A percentile compares a stretch with the other conserved stretches of the same genome.
These are phyloP conservation scores for Chaetomium fimeti DNA, from an alignment of 495 filamentous ascomycete genomes.

Conservation along the genomic window DNA sequence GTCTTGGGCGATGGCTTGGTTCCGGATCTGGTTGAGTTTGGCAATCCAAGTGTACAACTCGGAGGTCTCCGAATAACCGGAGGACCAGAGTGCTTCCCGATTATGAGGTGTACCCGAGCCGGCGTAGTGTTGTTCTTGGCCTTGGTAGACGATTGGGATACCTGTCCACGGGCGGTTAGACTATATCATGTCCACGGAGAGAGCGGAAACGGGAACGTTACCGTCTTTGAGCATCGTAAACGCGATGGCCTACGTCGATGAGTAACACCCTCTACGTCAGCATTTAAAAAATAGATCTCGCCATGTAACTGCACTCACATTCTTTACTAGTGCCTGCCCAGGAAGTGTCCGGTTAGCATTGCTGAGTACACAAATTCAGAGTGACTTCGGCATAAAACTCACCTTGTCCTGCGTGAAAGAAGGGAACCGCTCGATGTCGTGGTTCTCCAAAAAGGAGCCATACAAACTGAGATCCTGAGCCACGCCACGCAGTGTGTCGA, in stretches of 20 bases:
- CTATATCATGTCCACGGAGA: background rate
- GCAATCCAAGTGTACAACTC: constrained; percentile 62
- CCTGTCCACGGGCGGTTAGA: constrained; percentile 22
- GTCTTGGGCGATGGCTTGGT: constrained; percentile 51
- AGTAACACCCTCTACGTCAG: background rate
- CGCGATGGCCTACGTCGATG: constrained; percentile 57
- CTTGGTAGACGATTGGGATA: constrained; percentile 49
- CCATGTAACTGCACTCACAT: constrained; percentile 20
- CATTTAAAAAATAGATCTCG: constrained; percentile 40
- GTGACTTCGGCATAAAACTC: background rate
- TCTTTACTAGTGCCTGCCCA: constrained; percentile 28
- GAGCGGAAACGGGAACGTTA: background rate
- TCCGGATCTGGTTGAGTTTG: constrained; percentile 55
- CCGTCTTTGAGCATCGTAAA: constrained; percentile 68
- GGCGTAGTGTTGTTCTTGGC: constrained; percentile 70
- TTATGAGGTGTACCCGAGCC: constrained; percentile 61
- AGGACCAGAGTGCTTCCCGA: constrained; percentile 74
- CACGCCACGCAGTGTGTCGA: constrained; percentile 51
- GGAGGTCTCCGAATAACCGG: constrained; percentile 57
- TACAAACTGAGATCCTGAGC: constrained; percentile 59
- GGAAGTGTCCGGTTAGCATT: background rate
- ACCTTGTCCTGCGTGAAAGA: constrained; percentile 53
- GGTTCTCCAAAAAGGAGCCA: constrained; percentile 77
- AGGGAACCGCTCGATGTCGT: constrained; percentile 69
- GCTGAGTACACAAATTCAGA: background rate